Evolutionary conservation across 2,329 filamentous ascomycete species (phyloP), one percentile per base, ranked within the genome.

Genomic region (Alternaria ventricosa): DNA sequence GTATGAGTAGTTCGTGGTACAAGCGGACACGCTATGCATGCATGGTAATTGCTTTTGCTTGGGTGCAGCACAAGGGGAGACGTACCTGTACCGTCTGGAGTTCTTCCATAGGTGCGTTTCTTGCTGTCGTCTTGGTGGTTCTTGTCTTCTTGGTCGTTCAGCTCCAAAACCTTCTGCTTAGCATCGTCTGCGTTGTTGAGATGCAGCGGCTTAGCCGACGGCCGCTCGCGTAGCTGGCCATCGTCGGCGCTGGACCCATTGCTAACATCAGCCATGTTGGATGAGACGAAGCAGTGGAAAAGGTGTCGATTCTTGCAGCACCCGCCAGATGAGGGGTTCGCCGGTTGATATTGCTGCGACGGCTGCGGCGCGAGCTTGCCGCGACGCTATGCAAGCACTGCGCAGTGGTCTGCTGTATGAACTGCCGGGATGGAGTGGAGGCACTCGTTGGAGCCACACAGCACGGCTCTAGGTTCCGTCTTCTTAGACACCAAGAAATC

Each of bases 71-170:
- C 33, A 25, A 15, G 47, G 25, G 27, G 51, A 55, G 58, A 67
- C 92, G 81, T 87, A 97, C 95, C 89, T 82, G 88, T 96, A 75
- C 95, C 95, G 82, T 94, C 92, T 28, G 93, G 93, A 13, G 95
- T 97, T 69, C 94, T 90, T 60, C 95, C 95, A 84, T 92, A 97
- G 0, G 94, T 97, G 84, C 93, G 95, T 78, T 89, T 89, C 65
- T 86, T 82, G 64, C 86, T 82, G 65, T 86, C 85, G 64, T 82
- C 74, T 66, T 84, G 83, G 69, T 82, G 79, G 4, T 77, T 72
- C 58, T 80, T 81, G 57, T 83, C 81, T 71, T 85, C 83, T 63
- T 81, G 72, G 64, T 85, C 82, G 65, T 86, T 86, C 68, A 87
- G 74, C 67, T 84, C 80, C 60, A 83, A 74, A 30, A 86, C 84